Percentiles rank a stretch among this genome's conserved stretches.
These are phyloP conservation scores for Cryptococcus sp. DNA, from an alignment of 1,284 basidiomycete genomes.

Conservation along the genomic window DNA sequence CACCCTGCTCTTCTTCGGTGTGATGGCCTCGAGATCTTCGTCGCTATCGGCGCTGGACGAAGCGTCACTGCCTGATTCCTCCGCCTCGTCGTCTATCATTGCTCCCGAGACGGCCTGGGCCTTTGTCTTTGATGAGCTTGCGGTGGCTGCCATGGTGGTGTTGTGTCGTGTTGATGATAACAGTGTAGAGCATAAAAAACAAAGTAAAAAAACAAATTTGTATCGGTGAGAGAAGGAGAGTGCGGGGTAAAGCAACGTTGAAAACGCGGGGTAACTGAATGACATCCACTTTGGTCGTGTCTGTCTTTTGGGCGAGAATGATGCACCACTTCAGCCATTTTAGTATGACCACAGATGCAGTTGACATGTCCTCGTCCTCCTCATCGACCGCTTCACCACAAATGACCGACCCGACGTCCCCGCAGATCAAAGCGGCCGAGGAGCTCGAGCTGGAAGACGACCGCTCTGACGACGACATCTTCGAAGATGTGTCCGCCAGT, in stretches of 20 bases:
- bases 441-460: slow-evolving; percentile 29
- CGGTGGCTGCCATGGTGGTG: too few species aligned
- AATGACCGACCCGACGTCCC: slow-evolving; percentile 21
- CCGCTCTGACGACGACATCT: slow-evolving; percentile 8
- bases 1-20: slow-evolving; percentile 17
- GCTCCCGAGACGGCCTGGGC: too few species aligned
- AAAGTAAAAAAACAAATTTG: background rate
- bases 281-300: background rate
- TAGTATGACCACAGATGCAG: background rate
- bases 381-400: slow-evolving; percentile 1
- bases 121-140: too few species aligned
- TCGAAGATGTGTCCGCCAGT: slow-evolving; percentile 16
- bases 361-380: background rate
- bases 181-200: background rate
- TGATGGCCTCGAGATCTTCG: slow-evolving; percentile 31
- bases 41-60: slow-evolving; percentile 24
- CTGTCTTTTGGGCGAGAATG: background rate
- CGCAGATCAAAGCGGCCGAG: slow-evolving; percentile 22
- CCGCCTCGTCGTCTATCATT: slow-evolving; percentile 1
- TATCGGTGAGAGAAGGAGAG: background rate
- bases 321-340: background rate
- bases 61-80: too few species aligned
- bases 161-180: too few species aligned
- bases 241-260: slow-evolving; percentile 7
- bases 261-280: slow-evolving; percentile 12